phyloP scores from a whole-genome alignment of 1,284 basidiomycete species.

The Athelia sp. region DNA sequence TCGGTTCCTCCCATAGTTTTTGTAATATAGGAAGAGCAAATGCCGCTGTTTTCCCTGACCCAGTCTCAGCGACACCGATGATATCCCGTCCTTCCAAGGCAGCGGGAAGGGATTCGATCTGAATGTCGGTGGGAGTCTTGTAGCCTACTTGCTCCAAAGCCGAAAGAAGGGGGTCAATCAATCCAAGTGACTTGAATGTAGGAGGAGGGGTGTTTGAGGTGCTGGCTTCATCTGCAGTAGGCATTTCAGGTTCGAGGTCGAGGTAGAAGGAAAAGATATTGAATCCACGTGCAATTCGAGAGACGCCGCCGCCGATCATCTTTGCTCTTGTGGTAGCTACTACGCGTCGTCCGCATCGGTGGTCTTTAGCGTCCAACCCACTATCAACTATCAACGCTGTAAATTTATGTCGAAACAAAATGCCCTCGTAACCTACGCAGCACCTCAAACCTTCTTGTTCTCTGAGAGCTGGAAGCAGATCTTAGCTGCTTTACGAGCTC shows the following conservation, averaged over 20 bases:
- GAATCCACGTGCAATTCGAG: slow-evolving; percentile 1
- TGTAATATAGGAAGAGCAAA: slow-evolving; percentile 96
- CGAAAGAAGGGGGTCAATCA: slow-evolving; percentile 87
- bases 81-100: slow-evolving; percentile 92
- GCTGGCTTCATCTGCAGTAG: slow-evolving; percentile 54
- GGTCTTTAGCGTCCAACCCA: too few relatives aligned
- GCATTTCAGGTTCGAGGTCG: slow-evolving; percentile 31
- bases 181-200: slow-evolving; percentile 72
- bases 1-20: slow-evolving; percentile 94
- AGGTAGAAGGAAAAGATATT: background rate
- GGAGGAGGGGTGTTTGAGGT: slow-evolving; percentile 40
- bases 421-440: slow-evolving; percentile 64
- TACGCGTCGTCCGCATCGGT: too few relatives aligned
- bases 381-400: too few relatives aligned
- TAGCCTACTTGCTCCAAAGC: slow-evolving; percentile 83
- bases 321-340: background rate
- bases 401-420: slow-evolving; percentile 27
- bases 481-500: slow-evolving; percentile 57
- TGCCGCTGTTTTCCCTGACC: slow-evolving; percentile 97
- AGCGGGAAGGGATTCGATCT: slow-evolving; percentile 84
- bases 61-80: slow-evolving; percentile 96
- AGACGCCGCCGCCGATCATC: slow-evolving; percentile 3
- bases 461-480: slow-evolving; percentile 72
- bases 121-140: slow-evolving; percentile 90
- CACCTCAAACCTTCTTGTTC: slow-evolving; percentile 54